These are phyloP conservation scores for Boletus barrowsii DNA, from an alignment of 768 basidiomycete species.

Conservation along the genomic window DNA sequence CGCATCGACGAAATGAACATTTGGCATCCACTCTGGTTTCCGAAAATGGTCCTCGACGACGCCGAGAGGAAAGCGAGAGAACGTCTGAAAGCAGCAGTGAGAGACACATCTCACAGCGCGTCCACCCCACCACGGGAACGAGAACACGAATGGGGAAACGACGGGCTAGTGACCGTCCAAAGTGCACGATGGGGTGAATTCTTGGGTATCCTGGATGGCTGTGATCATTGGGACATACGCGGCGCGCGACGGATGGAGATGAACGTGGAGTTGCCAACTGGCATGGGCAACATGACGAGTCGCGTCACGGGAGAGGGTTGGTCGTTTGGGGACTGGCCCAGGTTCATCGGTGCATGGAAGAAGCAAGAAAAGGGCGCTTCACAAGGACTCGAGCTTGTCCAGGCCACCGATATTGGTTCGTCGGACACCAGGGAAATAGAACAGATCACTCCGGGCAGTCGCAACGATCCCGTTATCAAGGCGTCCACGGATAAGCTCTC, in stretches of 20 bases:
- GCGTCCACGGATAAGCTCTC: slow-evolving; percentile 71
- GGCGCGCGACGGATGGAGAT: slow-evolving; percentile 80
- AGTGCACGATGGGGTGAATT: slow-evolving; percentile 97
- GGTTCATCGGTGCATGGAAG: slow-evolving; percentile 61
- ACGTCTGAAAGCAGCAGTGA: slow-evolving; percentile 33
- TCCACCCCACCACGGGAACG: slow-evolving; percentile 44
- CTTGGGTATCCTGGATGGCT: slow-evolving; percentile 82
- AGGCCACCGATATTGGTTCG: slow-evolving; percentile 10
- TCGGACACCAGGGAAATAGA: slow-evolving; percentile 13
- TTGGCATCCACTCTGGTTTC: slow-evolving; percentile 96
- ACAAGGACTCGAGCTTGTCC: slow-evolving; percentile 32
- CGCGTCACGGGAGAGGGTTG: slow-evolving; percentile 43
- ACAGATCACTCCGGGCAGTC: slow-evolving; percentile 27
- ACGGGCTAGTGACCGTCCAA: slow-evolving; percentile 88
- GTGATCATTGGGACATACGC: slow-evolving; percentile 96
- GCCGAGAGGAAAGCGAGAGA: slow-evolving; percentile 62
- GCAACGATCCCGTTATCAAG: slow-evolving; percentile 56
- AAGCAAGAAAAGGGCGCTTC: slow-evolving; percentile 46
- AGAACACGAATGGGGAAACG: slow-evolving; percentile 75
- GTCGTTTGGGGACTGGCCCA: slow-evolving; percentile 54
- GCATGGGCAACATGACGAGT: slow-evolving; percentile 36
- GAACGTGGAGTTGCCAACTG: slow-evolving; percentile 57
- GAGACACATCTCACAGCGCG: slow-evolving; percentile 2
- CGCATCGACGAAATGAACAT: slow-evolving; percentile 63
- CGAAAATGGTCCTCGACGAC: slow-evolving; percentile 90